These are phyloP conservation scores for Musa troglodytarum DNA, from an alignment of 176 grass and related monocot species.

Conservation along the genomic window DNA sequence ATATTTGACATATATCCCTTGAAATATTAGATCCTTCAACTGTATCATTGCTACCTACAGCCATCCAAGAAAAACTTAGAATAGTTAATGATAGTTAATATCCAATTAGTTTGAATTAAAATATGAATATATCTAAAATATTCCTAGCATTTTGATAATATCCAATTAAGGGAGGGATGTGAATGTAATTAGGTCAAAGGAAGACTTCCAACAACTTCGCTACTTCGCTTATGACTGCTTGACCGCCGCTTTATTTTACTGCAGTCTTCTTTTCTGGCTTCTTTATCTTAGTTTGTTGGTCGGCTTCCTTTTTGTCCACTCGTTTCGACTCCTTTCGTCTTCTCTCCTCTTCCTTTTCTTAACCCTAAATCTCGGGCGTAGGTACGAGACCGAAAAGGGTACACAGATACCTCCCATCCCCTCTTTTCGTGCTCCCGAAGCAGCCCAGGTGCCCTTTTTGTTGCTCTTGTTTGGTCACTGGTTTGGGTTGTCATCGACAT, in stretches of 20 bases:
- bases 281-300: neutral
- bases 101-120: too few species aligned
- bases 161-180: too few species aligned
- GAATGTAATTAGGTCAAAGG: too few species aligned
- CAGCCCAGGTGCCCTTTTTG: neutral
- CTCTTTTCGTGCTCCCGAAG: neutral
- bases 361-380: neutral
- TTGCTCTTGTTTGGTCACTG: neutral
- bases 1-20: too few species aligned
- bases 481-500: neutral
- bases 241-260: too few species aligned
- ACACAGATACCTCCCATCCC: neutral
- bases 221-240: neutral
- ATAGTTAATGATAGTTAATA: too few species aligned
- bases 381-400: slow-evolving; percentile 1
- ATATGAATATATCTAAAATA: too few species aligned
- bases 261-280: too few species aligned
- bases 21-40: too few species aligned
- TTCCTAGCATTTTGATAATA: too few species aligned
- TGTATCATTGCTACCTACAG: too few species aligned
- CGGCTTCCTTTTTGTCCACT: neutral
- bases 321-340: neutral
- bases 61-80: too few species aligned
- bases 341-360: neutral
- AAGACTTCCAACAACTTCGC: neutral